phyloP scores from a whole-genome alignment of 208 protist genomes.

The Leishmania mexicana region DNA sequence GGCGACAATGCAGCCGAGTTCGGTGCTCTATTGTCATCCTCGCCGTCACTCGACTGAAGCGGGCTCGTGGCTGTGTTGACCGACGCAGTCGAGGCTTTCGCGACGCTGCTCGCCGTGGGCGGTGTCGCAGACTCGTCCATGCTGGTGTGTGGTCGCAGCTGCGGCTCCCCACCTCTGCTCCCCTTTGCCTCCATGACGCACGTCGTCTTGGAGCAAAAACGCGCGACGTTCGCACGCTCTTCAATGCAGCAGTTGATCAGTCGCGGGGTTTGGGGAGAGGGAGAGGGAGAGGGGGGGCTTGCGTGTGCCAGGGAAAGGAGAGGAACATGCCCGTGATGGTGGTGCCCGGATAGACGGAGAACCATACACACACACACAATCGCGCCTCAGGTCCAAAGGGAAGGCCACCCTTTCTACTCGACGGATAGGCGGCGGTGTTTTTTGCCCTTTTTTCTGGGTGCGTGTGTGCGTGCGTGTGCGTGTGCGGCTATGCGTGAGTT shows the following conservation, averaged over 20 bases:
- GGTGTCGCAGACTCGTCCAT: background rate
- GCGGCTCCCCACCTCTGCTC: background rate
- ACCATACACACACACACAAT: background rate
- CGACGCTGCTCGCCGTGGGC: background rate
- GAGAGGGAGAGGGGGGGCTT: background rate
- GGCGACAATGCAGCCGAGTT: background rate
- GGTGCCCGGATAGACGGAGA: background rate
- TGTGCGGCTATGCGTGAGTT: background rate
- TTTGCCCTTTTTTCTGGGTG: background rate
- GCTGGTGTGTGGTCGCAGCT: background rate
- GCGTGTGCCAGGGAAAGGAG: background rate
- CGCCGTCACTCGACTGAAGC: background rate
- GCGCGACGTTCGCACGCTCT: background rate
- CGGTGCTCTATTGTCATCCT: background rate
- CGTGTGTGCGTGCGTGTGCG: background rate
- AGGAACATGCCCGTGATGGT: background rate
- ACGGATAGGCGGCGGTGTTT: background rate
- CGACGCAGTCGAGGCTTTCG: background rate
- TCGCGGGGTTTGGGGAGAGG: background rate
- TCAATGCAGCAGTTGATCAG: background rate
- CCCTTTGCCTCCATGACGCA: background rate
- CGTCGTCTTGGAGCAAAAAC: background rate
- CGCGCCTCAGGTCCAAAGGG: background rate
- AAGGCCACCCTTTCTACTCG: background rate
- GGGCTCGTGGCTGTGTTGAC: background rate